Conservation (phyloP, 768 basidiomycete species). For the Boletus vinaceobasis region DNA sequence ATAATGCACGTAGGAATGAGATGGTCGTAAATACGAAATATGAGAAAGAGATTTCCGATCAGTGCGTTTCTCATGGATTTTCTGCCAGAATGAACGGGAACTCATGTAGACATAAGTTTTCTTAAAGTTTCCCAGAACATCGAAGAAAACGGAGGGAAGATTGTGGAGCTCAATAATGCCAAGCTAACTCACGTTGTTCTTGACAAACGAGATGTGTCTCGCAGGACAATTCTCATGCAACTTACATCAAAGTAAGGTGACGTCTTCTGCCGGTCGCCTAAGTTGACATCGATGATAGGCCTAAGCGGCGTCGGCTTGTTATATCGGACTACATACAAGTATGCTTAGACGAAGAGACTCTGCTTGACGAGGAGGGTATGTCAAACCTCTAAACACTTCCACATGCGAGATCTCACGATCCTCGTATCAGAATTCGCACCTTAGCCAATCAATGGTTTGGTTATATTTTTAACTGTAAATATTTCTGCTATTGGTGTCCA, state of each 20-base stretch:
- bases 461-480: background rate
- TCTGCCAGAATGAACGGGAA: background rate
- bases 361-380: conserved; percentile 79
- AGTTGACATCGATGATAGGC: conserved; percentile 43
- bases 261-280: background rate
- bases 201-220: conserved; percentile 76
- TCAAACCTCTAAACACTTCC: background rate
- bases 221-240: conserved; percentile 67
- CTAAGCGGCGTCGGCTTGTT: conserved; percentile 76
- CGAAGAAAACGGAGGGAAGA: conserved; percentile 64
- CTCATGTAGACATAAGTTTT: conserved; percentile 44
- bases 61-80: conserved; percentile 38
- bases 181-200: conserved; percentile 85
- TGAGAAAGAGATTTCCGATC: conserved; percentile 48
- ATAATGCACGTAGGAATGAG: conserved; percentile 64
- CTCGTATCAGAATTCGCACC: conserved; percentile 23
- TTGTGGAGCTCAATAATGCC: conserved; percentile 66
- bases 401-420: conserved; percentile 1
- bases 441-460: conserved; percentile 2
- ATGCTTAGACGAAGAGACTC: conserved; percentile 77
- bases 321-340: conserved; percentile 74
- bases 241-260: conserved; percentile 64
- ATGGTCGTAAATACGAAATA: conserved; percentile 56
- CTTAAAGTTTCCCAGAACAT: conserved; percentile 49
- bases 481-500: background rate